phyloP scores from a whole-genome alignment of 2,329 filamentous ascomycete genomes.

The Pyricularia grisea region DNA sequence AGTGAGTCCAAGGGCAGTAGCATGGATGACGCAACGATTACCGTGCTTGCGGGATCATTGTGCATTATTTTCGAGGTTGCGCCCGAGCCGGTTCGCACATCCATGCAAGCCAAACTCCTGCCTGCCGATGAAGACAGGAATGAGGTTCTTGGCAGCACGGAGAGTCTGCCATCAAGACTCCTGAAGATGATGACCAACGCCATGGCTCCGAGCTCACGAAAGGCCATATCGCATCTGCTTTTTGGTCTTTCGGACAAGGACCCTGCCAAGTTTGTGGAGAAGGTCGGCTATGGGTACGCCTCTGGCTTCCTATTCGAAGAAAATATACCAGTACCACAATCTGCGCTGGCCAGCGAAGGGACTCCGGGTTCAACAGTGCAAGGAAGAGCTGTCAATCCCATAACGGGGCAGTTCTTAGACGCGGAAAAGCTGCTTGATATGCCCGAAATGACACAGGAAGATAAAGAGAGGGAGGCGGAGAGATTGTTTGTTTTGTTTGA shows the following conservation, averaged over 20 bases:
- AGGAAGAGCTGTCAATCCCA: constrained; percentile 58
- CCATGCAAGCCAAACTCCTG: constrained; percentile 59
- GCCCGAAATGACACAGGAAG: constrained; percentile 77
- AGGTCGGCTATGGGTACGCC: constrained; percentile 91
- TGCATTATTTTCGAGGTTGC: constrained; percentile 62
- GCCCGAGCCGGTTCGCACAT: constrained; percentile 48
- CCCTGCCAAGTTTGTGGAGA: constrained; percentile 70
- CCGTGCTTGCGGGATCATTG: constrained; percentile 67
- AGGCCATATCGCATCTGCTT: constrained; percentile 67
- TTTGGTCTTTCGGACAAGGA: constrained; percentile 83
- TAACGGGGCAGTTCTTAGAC: constrained; percentile 77
- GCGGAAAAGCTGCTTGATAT: constrained; percentile 49
- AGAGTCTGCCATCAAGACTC: constrained; percentile 65
- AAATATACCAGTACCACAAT: constrained; percentile 66
- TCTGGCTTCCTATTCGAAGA: constrained; percentile 83
- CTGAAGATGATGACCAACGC: constrained; percentile 71
- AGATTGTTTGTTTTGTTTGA: constrained; percentile 86
- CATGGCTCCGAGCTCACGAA: constrained; percentile 59
- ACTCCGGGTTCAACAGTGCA: neutral
- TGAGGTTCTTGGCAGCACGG: constrained; percentile 65
- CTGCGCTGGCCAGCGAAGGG: constrained; percentile 17
- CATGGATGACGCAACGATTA: constrained; percentile 56
- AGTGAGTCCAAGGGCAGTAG: constrained; percentile 54
- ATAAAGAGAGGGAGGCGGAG: constrained; percentile 89
- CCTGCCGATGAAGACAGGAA: constrained; percentile 70